phyloP scores from a whole-genome alignment of 2,329 filamentous ascomycete genomes.

The Fusarium anthophilum region DNA sequence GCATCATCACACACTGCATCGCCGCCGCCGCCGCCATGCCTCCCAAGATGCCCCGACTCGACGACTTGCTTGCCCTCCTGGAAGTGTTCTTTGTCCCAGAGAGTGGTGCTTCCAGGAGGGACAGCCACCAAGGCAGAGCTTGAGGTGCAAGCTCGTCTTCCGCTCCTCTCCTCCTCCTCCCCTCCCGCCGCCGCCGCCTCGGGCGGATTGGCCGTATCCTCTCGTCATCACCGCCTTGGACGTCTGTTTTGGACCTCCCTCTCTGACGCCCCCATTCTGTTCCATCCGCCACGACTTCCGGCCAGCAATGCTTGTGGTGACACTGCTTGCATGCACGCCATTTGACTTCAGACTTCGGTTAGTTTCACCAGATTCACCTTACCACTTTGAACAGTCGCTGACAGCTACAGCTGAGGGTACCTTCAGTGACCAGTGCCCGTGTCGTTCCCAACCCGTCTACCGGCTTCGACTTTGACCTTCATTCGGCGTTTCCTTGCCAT shows the following conservation, averaged over 20 bases:
- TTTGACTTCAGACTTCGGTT: neutral
- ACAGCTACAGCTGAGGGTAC: neutral
- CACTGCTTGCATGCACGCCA: neutral
- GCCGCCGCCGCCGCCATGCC: neutral
- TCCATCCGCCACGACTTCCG: neutral
- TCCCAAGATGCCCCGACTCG: neutral
- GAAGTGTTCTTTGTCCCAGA: neutral
- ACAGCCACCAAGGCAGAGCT: neutral
- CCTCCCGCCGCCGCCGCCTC: neutral
- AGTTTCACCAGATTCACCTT: neutral
- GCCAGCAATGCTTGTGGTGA: neutral
- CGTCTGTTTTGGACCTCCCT: neutral
- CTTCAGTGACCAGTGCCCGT: neutral
- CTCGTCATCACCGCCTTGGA: neutral
- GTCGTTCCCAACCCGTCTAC: too few species aligned
- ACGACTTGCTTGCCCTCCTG: neutral
- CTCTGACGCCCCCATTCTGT: too few species aligned
- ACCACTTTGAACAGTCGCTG: neutral
- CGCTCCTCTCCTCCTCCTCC: neutral
- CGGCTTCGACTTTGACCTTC: fast-evolving
- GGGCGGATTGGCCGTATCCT: neutral
- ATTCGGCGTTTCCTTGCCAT: neutral
- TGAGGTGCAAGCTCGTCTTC: neutral
- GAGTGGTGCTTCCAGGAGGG: neutral
- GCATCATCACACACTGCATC: neutral